Evolutionary conservation across 2,329 filamentous ascomycete genomes (phyloP).

Genomic region (Beauveria scarabaeidicola): DNA sequence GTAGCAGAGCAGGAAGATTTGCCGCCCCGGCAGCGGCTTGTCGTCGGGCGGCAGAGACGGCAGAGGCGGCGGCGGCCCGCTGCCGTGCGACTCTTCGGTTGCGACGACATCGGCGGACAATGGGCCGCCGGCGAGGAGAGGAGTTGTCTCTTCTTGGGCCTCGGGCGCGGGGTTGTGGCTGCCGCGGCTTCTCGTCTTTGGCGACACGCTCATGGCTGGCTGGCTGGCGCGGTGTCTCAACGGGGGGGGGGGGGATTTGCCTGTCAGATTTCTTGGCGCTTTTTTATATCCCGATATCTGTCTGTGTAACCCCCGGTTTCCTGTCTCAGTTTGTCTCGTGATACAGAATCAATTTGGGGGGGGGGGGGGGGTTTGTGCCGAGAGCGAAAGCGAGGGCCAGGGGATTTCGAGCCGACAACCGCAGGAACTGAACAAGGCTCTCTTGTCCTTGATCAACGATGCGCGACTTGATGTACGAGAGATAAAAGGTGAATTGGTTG

Average conservation of each 20-base stretch:
- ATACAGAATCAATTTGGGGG: no score
- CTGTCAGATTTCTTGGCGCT: background rate
- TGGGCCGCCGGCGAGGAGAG: background rate
- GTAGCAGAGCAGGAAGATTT: conserved; percentile 66
- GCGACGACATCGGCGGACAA: background rate
- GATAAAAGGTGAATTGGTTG: background rate
- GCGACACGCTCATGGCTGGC: background rate
- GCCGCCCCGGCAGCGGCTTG: conserved; percentile 47
- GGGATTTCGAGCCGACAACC: no score
- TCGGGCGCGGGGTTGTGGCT: background rate
- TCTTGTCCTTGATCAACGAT: no score
- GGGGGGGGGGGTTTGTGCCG: no score
- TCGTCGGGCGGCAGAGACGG: conserved; percentile 18
- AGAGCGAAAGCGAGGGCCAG: no score
- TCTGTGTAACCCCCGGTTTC: no score
- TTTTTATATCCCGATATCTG: background rate
- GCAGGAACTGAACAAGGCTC: no score
- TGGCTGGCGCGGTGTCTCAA: no score
- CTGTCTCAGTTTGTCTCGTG: no score
- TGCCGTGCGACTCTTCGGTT: background rate
- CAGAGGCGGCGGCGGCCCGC: background rate
- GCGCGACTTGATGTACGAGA: background rate
- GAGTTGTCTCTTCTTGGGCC: conserved; percentile 2
- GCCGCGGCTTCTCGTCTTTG: background rate
- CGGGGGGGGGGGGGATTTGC: no score